Base-by-base conservation (phyloP, 2,329 filamentous ascomycete species). In the Fusarium beomiforme region DNA sequence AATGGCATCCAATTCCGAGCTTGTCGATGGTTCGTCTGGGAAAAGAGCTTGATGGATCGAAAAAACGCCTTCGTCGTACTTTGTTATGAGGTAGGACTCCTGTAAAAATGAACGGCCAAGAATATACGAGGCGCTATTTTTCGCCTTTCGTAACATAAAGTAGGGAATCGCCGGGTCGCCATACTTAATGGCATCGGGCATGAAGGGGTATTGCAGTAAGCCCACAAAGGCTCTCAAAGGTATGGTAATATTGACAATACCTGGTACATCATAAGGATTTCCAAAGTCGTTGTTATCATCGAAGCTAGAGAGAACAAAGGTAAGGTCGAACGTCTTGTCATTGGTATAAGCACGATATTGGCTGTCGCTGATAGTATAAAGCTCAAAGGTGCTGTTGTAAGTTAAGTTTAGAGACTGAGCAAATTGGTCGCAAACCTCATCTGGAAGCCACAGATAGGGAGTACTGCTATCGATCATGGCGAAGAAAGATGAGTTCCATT, bases 41-140 rank as follows among this genome's bases (percentile, higher is more conserved):
- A 89, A 87, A 54, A 75, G 74, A 13, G 88, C 88, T 72, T 89
- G 86, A 59, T 89, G 84, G 26, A 91, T 73, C 2, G 86, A 87
- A 76, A 89, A 90, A 16, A 78, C 77, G 19, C 79, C 81, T 37
- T 83, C 82, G 66, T 90, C 88, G 73, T 89, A 90, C 69, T 85
- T 85, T 29, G 85, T 88, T 34, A 88, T 83, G 9, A 90, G 78
- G 65, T 90, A 90, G 4, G 91, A 87, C 78, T 93, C 91, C 76
- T 93, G 92, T 58, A 94, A 81, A 70, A 93, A 93, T 0, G 88
- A 86, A 36, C 91, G 85, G 11, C 92, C 92, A 37, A 93, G 85
- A 16, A 91, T 86, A 77, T 88, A 86, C 69, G 89, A 85, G 17
- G 82, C 83, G 37, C 85, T 84, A 61, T 87, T 84, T 23, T 84